Base-by-base conservation (phyloP, 495 filamentous ascomycete genomes). In the Podospora conica region DNA sequence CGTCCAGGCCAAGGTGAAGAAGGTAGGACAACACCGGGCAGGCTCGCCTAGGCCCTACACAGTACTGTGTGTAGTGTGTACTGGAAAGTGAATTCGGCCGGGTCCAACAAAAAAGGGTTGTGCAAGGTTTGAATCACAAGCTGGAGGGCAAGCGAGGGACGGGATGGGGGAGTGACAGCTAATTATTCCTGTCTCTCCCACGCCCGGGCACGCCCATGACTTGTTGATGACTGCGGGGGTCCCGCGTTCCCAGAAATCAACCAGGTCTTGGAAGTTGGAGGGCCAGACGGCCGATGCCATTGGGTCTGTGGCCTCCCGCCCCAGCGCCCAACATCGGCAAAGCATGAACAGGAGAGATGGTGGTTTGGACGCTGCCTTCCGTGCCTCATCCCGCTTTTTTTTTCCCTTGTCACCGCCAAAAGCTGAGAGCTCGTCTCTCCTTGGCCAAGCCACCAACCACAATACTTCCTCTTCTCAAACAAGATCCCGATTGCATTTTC, bases 171-270 rank as follows among this genome's bases (percentile, higher is more conserved):
- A 29, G 25, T 28, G 59, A 22, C 59, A 31, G 59, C 25, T 61
- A 61, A 61, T 61, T 61, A 61, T 48, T 53, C 28, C 18, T 31
- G 40, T 40, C 28, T 61, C 29, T 18, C 59, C n/a, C 31, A n/a
- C 40, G 40, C 40, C 40, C 40, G n/a, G 8, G 40, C 31, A n/a
- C 40, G 40, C 40, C 40, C 40, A 48, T n/a, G 40, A n/a, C 40
- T 53, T 53, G n/a, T 20, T 53, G 27, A 21, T 59, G 58, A 29
- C 31, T 33, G 58, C 58, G 29, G 59, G 59, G 29, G 59, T 40
- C 59, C 59, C 59, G 59, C 33, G 28, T 61, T 53, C 59, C 59
- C 59, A 61, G 31, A 8, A 48, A 48, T 48, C 40, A 48, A 48
- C 40, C 40, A 48, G 40, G 40, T 48, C 40, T 48, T 48, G 40